Evolutionary conservation across 176 grass and related monocot species (phyloP).

Genomic region (Guadua angustifolia): DNA sequence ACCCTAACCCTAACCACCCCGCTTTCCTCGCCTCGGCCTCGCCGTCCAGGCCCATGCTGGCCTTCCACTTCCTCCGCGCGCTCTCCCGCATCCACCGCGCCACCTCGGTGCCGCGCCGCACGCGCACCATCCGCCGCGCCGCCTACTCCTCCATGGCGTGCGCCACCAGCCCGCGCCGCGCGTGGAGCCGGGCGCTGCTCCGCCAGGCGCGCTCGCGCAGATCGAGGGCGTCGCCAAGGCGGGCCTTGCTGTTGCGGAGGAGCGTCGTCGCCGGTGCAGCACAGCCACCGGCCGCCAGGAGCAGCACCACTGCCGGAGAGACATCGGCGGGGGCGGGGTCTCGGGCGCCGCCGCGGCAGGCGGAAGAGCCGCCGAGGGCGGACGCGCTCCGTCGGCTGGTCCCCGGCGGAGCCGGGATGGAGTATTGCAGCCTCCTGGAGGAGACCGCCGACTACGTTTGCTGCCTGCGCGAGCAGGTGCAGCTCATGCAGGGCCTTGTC

Average conservation of each 20-base stretch:
- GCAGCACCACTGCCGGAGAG: not conserved
- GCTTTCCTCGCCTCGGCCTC: not conserved
- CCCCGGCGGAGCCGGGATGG: slow-evolving; percentile 74
- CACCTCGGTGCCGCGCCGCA: slow-evolving; percentile 43
- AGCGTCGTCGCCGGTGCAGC: slow-evolving; percentile 37
- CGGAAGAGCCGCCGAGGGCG: slow-evolving; percentile 54
- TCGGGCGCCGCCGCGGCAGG: not conserved
- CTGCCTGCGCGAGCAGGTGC: slow-evolving; percentile 73
- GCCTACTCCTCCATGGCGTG: slow-evolving; percentile 81
- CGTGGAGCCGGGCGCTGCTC: slow-evolving; percentile 70
- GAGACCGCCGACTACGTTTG: slow-evolving; percentile 86
- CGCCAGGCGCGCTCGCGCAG: slow-evolving; percentile 44
- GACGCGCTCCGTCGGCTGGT: slow-evolving; percentile 67
- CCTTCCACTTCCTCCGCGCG: slow-evolving; percentile 76
- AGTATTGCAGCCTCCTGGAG: slow-evolving; percentile 80
- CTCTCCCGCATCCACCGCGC: slow-evolving; percentile 58
- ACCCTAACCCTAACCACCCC: slow-evolving; percentile 63
- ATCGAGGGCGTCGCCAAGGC: slow-evolving; percentile 14
- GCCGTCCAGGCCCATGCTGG: slow-evolving; percentile 64
- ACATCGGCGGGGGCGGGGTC: not conserved
- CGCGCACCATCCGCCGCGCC: slow-evolving; percentile 62
- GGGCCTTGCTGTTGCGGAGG: slow-evolving; percentile 36
- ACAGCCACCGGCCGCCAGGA: not conserved
- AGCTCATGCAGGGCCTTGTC: slow-evolving; percentile 84
- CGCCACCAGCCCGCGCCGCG: slow-evolving; percentile 42